These are phyloP conservation scores for Kluyveromyces dobzhanskii DNA, from an alignment of 805 yeast genomes.

Conservation along the genomic window DNA sequence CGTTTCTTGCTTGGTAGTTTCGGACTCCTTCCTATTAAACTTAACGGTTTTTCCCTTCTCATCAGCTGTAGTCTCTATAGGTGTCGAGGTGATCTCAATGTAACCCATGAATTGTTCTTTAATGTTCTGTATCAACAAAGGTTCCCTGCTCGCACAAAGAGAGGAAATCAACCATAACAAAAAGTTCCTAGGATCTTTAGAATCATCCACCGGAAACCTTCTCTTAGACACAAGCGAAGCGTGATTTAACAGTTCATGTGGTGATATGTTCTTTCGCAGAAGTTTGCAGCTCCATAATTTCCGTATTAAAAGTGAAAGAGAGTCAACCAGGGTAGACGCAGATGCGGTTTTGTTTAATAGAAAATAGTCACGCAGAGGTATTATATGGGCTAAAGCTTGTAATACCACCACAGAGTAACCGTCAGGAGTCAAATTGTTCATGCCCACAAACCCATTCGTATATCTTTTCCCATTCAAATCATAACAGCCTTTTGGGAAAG, in stretches of 20 bases:
- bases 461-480: constrained; percentile 44
- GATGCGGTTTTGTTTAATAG: constrained; percentile 24
- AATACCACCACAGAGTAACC: constrained; percentile 52
- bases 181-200: constrained; percentile 48
- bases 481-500: constrained; percentile 26
- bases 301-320: constrained; percentile 40
- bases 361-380: constrained; percentile 39
- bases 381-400: constrained; percentile 47
- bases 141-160: constrained; percentile 23
- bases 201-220: constrained; percentile 32
- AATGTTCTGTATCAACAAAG: constrained; percentile 23
- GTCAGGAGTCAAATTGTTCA: constrained; percentile 44
- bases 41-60: constrained; percentile 15
- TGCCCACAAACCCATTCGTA: constrained; percentile 56
- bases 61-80: constrained; percentile 20
- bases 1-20: constrained; percentile 16
- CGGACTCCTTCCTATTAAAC: constrained; percentile 9
- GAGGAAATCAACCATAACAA: constrained; percentile 52
- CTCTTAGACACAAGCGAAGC: constrained; percentile 38
- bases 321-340: constrained; percentile 12
- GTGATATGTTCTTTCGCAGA: constrained; percentile 55
- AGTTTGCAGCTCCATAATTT: constrained; percentile 59
- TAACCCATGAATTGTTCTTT: constrained; percentile 46
- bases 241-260: constrained; percentile 53
- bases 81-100: constrained; percentile 30